Evolutionary conservation across 306 rosid genomes (phyloP).

Genomic region (Citrullus mucosospermus): DNA sequence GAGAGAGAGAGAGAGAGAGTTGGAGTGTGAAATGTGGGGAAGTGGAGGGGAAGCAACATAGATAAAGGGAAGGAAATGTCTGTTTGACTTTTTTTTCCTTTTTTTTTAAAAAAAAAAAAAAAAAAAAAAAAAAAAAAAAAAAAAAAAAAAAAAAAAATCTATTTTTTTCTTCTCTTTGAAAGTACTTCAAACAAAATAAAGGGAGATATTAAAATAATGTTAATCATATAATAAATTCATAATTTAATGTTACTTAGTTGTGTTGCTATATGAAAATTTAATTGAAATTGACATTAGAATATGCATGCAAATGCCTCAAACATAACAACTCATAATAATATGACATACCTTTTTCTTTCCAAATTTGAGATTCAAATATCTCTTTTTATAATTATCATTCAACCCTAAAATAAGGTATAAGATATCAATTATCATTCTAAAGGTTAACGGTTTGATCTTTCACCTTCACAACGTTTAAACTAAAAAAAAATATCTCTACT

Average conservation of each 20-base stretch:
- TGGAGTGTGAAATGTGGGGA: constrained; percentile 12
- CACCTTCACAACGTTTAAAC: too few relatives aligned
- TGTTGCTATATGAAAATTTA: background rate
- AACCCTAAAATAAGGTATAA: too few relatives aligned
- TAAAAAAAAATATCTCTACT: too few relatives aligned
- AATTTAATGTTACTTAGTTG: background rate
- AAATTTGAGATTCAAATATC: too few relatives aligned
- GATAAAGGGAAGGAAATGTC: constrained; percentile 18
- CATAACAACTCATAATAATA: background rate
- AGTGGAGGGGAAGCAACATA: constrained; percentile 16
- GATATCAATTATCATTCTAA: too few relatives aligned
- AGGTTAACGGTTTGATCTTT: too few relatives aligned
- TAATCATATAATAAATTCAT: background rate
- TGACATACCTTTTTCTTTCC: too few relatives aligned
- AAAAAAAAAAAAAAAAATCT: too few relatives aligned
- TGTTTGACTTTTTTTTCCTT: constrained; percentile 25
- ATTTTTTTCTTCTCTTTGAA: background rate
- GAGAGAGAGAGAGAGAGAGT: constrained; percentile 12
- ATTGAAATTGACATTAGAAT: background rate
- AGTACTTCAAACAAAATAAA: background rate
- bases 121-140: too few relatives aligned
- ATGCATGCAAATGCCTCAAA: background rate
- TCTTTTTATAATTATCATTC: too few relatives aligned
- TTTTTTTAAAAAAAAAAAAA: too few relatives aligned
- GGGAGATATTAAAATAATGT: background rate